Evolutionary conservation across 192 early-diverging fungal genomes (phyloP), one percentile per base, ranked within the genome.

Genomic region (Phycomyces nitens): DNA sequence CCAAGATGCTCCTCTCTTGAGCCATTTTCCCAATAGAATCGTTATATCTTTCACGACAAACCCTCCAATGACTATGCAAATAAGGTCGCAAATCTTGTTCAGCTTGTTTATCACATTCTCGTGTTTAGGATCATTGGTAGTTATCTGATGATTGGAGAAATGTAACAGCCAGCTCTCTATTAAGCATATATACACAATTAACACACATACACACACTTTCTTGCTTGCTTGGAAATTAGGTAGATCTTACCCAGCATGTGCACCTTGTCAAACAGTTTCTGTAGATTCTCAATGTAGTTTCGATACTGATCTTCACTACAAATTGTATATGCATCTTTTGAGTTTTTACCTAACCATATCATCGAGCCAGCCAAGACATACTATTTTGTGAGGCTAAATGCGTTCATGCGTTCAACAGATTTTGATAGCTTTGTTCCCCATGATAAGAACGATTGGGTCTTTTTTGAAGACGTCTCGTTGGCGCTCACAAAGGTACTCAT

Each of bases 351-450:
- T 3, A 47, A 14, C 2, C 10, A 40, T 27, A 12, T 44, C 1
- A 34, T 20, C 18, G 24, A 50, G 6, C 9, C 3, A 24, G 8
- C 7, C 2, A 23, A 39, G 7, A 10, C 62, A 58, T 59, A 70
- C 65, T 43, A 51, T 64, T 73, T 73, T 10, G 60, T 63, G 21
- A 67, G 53, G 39, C 62, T 66, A 57, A 76, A 76, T 0, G 71
- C 71, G 64, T 76, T 76, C 69, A 76, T 76, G 0, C 69, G 59
- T 55, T 76, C 74, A 1, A 76, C 74, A 14, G 74, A 76, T 53
- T 76, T 76, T 10, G 74, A 26, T 7, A 76, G 29, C 55, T 76
- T 76, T 26, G 49, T 64, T 6, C 74, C 69, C 74, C 74, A 76
- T n/a, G 73, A 68, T 56, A 75, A 70, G 23, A 75, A 62, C 5